phyloP scores from a whole-genome alignment of 148 eudicot species.

The Rhododendron griersonianum region DNA sequence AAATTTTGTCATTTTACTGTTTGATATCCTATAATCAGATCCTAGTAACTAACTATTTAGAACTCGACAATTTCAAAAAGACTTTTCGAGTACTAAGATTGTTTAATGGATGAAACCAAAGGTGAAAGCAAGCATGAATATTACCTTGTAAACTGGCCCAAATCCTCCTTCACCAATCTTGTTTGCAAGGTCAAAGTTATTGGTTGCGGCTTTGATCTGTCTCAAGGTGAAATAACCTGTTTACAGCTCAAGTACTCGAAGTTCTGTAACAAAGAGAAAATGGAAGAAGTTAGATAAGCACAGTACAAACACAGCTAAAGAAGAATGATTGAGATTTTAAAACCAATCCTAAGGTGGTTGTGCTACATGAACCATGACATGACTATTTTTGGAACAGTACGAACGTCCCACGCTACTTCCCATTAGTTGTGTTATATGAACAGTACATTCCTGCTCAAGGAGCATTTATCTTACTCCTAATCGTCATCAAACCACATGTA shows the following conservation, averaged over 20 bases:
- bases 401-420: background rate
- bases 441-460: background rate
- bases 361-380: background rate
- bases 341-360: background rate
- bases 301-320: background rate
- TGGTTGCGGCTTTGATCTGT: too few species aligned
- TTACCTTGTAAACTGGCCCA: too few species aligned
- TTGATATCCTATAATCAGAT: background rate
- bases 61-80: background rate
- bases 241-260: conserved; percentile 17
- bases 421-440: background rate
- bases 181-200: too few species aligned
- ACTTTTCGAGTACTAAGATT: background rate
- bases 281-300: background rate
- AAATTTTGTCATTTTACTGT: background rate
- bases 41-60: background rate
- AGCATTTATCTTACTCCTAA: background rate
- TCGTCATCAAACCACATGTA: background rate
- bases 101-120: background rate
- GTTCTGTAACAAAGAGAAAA: conserved; percentile 18
- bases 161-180: too few species aligned
- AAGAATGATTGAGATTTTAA: background rate
- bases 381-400: background rate
- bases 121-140: background rate
- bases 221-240: too few species aligned